Evolutionary conservation across 192 early-diverging fungal species (phyloP).

Genomic region (Gaertneriomyces sp.): DNA sequence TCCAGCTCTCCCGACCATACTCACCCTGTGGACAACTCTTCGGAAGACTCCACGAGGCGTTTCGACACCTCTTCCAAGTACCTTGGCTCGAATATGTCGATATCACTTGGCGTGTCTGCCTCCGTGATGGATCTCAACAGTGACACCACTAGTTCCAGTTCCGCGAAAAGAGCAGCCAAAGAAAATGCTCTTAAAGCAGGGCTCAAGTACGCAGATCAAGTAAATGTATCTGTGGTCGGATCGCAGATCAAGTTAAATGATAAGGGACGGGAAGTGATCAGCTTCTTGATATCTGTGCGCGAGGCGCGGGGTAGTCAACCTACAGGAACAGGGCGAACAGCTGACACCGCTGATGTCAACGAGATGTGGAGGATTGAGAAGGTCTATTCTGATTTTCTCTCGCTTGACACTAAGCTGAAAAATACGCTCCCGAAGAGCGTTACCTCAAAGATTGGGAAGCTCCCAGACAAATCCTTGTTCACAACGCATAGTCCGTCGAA

Average conservation of each 20-base stretch:
- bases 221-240: constrained; percentile 51
- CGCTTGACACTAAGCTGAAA: constrained; percentile 64
- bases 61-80: not conserved
- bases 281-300: constrained; percentile 53
- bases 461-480: constrained; percentile 84
- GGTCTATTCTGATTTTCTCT: constrained; percentile 79
- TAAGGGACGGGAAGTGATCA: constrained; percentile 70
- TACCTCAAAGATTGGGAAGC: constrained; percentile 61
- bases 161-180: not conserved
- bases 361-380: constrained; percentile 85
- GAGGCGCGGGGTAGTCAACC: constrained; percentile 8
- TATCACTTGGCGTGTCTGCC: not conserved
- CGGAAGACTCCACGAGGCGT: too few species aligned
- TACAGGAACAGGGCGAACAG: not conserved
- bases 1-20: too few species aligned
- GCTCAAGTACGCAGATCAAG: constrained; percentile 26
- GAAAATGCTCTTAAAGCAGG: not conserved
- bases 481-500: constrained; percentile 77
- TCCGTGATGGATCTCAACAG: not conserved
- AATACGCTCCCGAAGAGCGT: constrained; percentile 31
- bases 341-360: constrained; percentile 26
- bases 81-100: constrained; percentile 8
- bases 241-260: constrained; percentile 68
- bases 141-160: not conserved
- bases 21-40: too few species aligned